phyloP scores from a whole-genome alignment of 2,329 filamentous ascomycete species.

The Sarocladium kiliense region DNA sequence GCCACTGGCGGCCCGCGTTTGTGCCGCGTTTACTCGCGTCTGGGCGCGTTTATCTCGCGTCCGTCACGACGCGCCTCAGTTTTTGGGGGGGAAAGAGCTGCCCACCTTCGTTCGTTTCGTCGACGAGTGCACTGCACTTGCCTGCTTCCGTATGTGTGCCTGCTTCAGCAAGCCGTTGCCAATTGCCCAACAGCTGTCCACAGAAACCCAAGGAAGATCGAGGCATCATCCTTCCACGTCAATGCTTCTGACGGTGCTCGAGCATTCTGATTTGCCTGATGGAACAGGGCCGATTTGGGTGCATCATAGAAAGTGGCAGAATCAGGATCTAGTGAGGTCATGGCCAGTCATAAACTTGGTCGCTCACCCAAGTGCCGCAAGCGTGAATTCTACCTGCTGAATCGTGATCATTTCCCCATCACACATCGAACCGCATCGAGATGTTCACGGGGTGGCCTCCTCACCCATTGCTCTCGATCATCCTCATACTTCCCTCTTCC shows the following conservation, averaged over 20 bases:
- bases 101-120: background rate
- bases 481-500: background rate
- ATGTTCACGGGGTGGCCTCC: background rate
- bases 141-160: background rate
- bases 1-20: slow-evolving; percentile 2
- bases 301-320: background rate
- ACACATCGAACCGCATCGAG: background rate
- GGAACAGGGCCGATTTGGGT: background rate
- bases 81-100: slow-evolving; percentile 3
- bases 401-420: slow-evolving; percentile 3
- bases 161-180: background rate
- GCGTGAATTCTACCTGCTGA: background rate
- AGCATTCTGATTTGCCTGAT: no score
- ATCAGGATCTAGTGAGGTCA: background rate
- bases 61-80: slow-evolving; percentile 8
- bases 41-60: slow-evolving; percentile 11
- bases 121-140: background rate
- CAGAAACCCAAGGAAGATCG: no score
- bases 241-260: no score
- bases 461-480: background rate
- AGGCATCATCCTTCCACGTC: no score
- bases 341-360: background rate
- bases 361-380: background rate
- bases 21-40: slow-evolving; percentile 7
- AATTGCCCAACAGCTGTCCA: background rate